A percentile compares a stretch with the other conserved stretches of the same genome.
Conservation (phyloP, 805 yeast species). For the Candida adriatica region DNA sequence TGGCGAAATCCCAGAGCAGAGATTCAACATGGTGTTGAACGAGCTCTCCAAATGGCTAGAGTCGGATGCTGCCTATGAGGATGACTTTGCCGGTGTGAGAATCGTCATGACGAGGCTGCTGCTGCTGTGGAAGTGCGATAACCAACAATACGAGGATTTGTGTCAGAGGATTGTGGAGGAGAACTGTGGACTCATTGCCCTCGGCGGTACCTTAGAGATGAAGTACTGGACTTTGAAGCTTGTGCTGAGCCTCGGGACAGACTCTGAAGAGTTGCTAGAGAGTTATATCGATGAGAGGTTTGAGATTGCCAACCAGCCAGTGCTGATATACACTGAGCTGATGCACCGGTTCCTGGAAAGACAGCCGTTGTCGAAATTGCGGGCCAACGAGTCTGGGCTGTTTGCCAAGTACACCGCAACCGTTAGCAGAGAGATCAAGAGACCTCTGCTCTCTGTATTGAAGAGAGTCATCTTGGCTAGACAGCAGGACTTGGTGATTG, state of each 20-base stretch:
- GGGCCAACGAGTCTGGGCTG: conserved; percentile 29
- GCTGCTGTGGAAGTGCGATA: conserved; percentile 32
- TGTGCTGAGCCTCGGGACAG: conserved; percentile 26
- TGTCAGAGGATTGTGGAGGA: conserved; percentile 35
- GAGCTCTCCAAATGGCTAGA: conserved; percentile 53
- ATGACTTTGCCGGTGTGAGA: conserved; percentile 44
- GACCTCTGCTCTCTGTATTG: conserved; percentile 37
- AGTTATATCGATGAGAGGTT: conserved; percentile 26
- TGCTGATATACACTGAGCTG: conserved; percentile 30
- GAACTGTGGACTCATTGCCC: conserved; percentile 34
- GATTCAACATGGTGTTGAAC: conserved; percentile 55
- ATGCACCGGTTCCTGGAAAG: conserved; percentile 26
- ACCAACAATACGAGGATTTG: conserved; percentile 25
- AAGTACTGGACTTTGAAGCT: conserved; percentile 41
- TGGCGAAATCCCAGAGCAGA: conserved; percentile 37
- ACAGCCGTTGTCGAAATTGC: conserved; percentile 27
- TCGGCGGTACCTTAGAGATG: conserved; percentile 36
- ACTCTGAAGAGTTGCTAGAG: conserved; percentile 33
- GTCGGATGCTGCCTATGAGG: conserved; percentile 53
- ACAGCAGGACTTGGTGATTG: conserved; percentile 58
- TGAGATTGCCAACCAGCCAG: conserved; percentile 25
- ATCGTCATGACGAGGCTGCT: conserved; percentile 33
- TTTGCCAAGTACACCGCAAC: conserved; percentile 25
- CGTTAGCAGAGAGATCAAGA: conserved; percentile 32
- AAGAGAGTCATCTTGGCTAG: conserved; percentile 32